phyloP scores from a whole-genome alignment of 805 yeast species.

The Grigorovia yakushimaensis region DNA sequence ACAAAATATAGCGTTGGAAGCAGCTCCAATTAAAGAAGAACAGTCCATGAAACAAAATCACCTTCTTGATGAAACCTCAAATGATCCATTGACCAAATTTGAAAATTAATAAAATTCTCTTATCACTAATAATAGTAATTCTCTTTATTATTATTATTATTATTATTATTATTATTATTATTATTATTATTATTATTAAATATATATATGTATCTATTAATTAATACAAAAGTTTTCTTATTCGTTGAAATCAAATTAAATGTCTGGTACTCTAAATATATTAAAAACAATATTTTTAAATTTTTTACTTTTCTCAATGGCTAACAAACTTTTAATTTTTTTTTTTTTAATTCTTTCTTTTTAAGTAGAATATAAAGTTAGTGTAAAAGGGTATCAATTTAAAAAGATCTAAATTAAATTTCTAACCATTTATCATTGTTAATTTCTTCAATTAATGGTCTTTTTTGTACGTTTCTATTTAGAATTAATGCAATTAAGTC shows the following conservation, averaged over 20 bases:
- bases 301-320: too few species aligned
- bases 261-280: background rate
- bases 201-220: background rate
- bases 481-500: constrained; percentile 55
- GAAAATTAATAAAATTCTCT: too few species aligned
- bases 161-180: too few species aligned
- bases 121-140: too few species aligned
- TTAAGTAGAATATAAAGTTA: background rate
- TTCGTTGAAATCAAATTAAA: background rate
- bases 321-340: too few species aligned
- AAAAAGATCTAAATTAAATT: constrained; percentile 1
- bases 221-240: background rate
- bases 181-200: too few species aligned
- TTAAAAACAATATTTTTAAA: too few species aligned
- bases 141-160: too few species aligned
- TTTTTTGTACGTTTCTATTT: constrained; percentile 49
- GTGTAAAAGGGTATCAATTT: background rate
- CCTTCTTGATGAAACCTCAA: background rate
- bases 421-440: constrained; percentile 61
- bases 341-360: background rate
- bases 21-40: background rate
- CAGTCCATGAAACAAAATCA: background rate
- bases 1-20: background rate
- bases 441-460: constrained; percentile 71
- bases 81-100: too few species aligned